Conservation (phyloP, 73 alveolate species). For the Durusdinium trenchii region DNA sequence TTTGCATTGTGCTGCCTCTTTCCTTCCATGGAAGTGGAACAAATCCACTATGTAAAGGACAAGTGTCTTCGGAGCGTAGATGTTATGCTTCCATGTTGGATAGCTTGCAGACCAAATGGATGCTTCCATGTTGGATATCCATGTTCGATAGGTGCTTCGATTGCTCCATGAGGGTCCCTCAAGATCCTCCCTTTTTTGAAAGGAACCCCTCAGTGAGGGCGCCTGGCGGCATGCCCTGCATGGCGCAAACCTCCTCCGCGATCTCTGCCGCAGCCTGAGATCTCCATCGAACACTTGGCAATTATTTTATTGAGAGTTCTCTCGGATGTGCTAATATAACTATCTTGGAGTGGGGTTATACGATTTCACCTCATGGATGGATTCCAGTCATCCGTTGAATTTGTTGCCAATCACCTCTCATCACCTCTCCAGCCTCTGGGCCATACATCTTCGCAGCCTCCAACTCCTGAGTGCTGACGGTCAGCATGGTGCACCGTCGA, state of each 20-base stretch:
- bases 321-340: background rate
- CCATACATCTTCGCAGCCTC: slow-evolving; percentile 48
- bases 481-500: background rate
- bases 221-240: slow-evolving; percentile 39
- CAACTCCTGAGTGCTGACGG: slow-evolving; percentile 23
- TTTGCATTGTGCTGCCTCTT: too few species aligned
- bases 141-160: too few species aligned
- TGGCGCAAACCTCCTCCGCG: slow-evolving; percentile 13
- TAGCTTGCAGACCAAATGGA: too few species aligned
- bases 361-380: background rate
- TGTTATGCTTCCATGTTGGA: too few species aligned
- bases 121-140: too few species aligned
- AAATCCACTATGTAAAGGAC: too few species aligned
- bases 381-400: background rate
- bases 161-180: too few species aligned
- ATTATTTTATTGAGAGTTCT: background rate
- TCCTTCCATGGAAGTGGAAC: too few species aligned
- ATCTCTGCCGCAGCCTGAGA: slow-evolving; percentile 58
- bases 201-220: background rate
- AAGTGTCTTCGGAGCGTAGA: too few species aligned
- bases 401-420: background rate
- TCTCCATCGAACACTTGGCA: too few species aligned
- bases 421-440: slow-evolving; percentile 39
- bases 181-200: too few species aligned
- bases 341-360: background rate